Conservation (phyloP, 148 eudicot genomes). For the Camellia granthamiana region DNA sequence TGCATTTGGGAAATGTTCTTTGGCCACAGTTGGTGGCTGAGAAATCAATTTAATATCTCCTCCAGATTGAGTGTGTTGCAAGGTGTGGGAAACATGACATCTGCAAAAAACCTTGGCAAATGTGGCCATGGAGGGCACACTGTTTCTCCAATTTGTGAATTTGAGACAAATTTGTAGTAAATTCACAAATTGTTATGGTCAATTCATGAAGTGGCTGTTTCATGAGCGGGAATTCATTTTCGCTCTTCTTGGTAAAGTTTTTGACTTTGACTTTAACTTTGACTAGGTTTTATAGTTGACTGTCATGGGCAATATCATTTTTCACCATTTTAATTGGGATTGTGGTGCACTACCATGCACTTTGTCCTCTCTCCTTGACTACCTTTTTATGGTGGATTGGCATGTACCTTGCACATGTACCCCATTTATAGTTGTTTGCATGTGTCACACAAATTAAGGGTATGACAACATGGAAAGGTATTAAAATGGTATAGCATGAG, state of each 20-base stretch:
- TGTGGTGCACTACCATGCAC: neutral
- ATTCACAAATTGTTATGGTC: neutral
- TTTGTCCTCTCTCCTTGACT: neutral
- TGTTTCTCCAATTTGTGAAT: neutral
- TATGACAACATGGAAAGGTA: neutral
- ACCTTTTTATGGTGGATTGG: neutral
- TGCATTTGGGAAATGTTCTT: neutral
- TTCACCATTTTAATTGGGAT: neutral
- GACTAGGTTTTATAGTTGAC: neutral
- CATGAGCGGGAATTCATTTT: neutral
- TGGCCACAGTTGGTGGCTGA: constrained; percentile 4
- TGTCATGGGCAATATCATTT: neutral
- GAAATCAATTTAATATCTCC: neutral
- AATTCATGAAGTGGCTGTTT: neutral
- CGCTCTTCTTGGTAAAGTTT: neutral
- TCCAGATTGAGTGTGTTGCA: neutral
- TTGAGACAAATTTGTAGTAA: neutral
- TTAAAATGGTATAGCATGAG: neutral
- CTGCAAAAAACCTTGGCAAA: neutral
- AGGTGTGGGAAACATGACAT: neutral
- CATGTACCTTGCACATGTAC: neutral
- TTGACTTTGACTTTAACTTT: neutral
- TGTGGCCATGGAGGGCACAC: neutral
- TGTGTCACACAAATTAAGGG: neutral
- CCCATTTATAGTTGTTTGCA: neutral